Percentiles rank a stretch among this genome's conserved stretches.
Conservation (phyloP, 1,139 yeast genomes). For the Debaryomyces sp. region DNA sequence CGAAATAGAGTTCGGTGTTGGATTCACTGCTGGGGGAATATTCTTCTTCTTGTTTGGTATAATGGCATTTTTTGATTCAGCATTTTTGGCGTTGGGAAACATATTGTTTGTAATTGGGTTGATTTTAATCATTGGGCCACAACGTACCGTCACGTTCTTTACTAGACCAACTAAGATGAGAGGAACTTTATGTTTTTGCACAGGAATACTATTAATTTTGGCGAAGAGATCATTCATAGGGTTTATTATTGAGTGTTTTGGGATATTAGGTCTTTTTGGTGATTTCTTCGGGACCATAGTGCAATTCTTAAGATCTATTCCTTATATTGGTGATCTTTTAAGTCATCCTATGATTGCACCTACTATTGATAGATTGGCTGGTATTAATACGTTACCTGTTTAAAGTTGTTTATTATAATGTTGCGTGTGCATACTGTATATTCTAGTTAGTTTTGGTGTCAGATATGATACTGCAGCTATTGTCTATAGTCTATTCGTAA, state of each 20-base stretch:
- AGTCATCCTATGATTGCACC: conserved; percentile 87
- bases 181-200: conserved; percentile 76
- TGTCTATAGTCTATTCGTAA: conserved; percentile 7
- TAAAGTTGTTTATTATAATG: conserved; percentile 14
- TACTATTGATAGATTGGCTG: conserved; percentile 50
- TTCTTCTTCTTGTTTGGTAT: conserved; percentile 81
- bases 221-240: conserved; percentile 82
- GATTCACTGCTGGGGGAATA: conserved; percentile 86
- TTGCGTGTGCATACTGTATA: conserved; percentile 3
- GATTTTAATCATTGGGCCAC: conserved; percentile 83
- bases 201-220: conserved; percentile 77
- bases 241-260: conserved; percentile 80
- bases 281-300: conserved; percentile 89
- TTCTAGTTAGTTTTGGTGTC: not conserved
- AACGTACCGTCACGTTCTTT: conserved; percentile 80
- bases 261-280: conserved; percentile 87
- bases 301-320: conserved; percentile 86
- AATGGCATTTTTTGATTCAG: conserved; percentile 84
- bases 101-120: conserved; percentile 81
- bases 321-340: conserved; percentile 83
- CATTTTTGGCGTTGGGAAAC: conserved; percentile 87
- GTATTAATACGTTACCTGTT: conserved; percentile 48
- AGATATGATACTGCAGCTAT: not conserved
- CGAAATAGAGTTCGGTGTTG: conserved; percentile 81
- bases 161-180: conserved; percentile 84